Evolutionary conservation across 2,329 filamentous ascomycete genomes (phyloP).

Genomic region (Phoma sp.): DNA sequence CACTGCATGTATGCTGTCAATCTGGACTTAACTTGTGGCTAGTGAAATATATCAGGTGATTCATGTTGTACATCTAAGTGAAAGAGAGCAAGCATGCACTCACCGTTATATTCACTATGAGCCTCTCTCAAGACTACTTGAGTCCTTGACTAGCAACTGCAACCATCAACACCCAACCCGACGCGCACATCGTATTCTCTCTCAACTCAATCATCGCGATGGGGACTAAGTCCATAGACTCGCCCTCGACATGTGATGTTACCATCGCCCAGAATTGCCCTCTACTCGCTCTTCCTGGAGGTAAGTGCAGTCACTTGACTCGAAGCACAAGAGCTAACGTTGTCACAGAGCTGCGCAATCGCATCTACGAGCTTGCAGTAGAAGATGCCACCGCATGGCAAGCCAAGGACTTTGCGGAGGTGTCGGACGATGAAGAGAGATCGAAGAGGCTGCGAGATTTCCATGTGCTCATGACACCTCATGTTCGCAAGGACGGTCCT

Average conservation of each 20-base stretch:
- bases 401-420: neutral
- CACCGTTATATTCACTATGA: too few species aligned
- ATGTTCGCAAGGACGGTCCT: neutral
- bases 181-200: neutral
- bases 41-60: too few species aligned
- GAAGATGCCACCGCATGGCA: neutral
- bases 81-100: too few species aligned
- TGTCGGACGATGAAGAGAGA: neutral
- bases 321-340: neutral
- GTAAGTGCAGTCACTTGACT: neutral
- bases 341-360: neutral
- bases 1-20: too few species aligned
- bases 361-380: neutral
- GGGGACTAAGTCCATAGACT: too few species aligned
- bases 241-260: neutral
- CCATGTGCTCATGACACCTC: neutral
- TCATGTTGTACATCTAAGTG: too few species aligned
- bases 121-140: too few species aligned
- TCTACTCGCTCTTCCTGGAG: neutral
- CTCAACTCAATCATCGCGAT: too few species aligned
- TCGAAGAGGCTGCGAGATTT: neutral
- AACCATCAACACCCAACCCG: too few species aligned
- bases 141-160: too few species aligned
- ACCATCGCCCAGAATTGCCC: neutral
- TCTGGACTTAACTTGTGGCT: too few species aligned